Percentiles rank a stretch among this genome's conserved stretches.
Evolutionary conservation across 768 basidiomycete genomes (phyloP).

Genomic region (Saitozyma sp.): DNA sequence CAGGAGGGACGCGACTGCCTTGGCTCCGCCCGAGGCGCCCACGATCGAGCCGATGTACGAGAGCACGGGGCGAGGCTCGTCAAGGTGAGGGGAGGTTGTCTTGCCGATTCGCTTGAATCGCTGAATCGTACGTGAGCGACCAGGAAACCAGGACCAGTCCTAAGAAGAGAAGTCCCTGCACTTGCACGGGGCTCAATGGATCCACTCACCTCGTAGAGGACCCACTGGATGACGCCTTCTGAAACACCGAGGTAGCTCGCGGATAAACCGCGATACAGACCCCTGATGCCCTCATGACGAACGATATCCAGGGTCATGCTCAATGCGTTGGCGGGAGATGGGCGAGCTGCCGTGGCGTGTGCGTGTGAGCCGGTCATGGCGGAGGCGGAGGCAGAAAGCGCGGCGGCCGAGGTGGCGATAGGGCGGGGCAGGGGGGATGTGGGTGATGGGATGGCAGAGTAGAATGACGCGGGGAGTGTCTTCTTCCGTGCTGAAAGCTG

Average conservation of each 20-base stretch:
- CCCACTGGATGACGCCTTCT: conserved; percentile 96
- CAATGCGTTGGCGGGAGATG: conserved; percentile 21
- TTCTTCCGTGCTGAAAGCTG: conserved; percentile 62
- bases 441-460: conserved; percentile 19
- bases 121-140: conserved; percentile 20
- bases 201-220: conserved; percentile 74
- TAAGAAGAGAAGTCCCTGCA: conserved; percentile 21
- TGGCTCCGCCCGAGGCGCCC: conserved; percentile 86
- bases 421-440: conserved; percentile 27
- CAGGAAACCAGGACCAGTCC: not conserved
- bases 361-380: conserved; percentile 6
- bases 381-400: conserved; percentile 11
- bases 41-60: conserved; percentile 60
- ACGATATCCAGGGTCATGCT: conserved; percentile 67
- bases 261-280: conserved; percentile 92
- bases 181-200: conserved; percentile 97
- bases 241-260: conserved; percentile 95
- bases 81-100: conserved; percentile 2
- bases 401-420: conserved; percentile 36
- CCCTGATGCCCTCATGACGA: conserved; percentile 75
- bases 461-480: conserved; percentile 37
- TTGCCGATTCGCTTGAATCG: conserved; percentile 70
- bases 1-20: conserved; percentile 87
- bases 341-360: conserved; percentile 7
- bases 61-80: conserved; percentile 16